phyloP scores from a whole-genome alignment of 768 basidiomycete species.

The Leccinellum albellum region DNA sequence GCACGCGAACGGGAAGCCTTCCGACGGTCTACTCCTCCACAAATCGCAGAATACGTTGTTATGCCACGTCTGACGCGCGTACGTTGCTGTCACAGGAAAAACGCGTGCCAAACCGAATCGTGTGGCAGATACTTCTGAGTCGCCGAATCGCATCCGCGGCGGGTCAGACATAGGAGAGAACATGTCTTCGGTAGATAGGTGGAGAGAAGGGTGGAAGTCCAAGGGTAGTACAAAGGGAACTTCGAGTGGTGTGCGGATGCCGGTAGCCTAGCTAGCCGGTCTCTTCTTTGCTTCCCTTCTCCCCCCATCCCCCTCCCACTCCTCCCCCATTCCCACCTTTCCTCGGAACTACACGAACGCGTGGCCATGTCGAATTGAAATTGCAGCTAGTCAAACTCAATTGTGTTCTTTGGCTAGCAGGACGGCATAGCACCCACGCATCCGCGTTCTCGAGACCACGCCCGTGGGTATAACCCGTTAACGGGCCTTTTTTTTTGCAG shows the following conservation, averaged over 20 bases:
- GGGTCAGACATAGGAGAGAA: slow-evolving; percentile 2
- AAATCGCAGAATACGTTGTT: neutral
- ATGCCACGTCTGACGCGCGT: neutral
- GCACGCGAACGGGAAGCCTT: neutral
- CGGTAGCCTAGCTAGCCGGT: neutral
- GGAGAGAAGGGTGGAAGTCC: neutral
- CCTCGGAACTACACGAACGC: neutral
- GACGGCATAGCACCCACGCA: slow-evolving; percentile 11
- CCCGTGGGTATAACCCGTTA: slow-evolving; percentile 1
- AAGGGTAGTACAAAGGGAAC: neutral
- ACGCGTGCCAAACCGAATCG: neutral
- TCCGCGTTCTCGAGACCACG: neutral
- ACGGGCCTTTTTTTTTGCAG: neutral
- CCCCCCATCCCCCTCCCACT: neutral
- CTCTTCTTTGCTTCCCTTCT: neutral
- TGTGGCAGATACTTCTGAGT: slow-evolving; percentile 6
- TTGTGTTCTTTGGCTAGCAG: neutral
- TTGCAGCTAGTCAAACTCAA: slow-evolving; percentile 19
- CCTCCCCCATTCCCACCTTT: neutral
- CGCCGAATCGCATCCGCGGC: neutral
- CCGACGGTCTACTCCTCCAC: neutral
- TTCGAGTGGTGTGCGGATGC: neutral
- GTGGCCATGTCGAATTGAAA: slow-evolving; percentile 13
- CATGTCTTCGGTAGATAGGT: neutral
- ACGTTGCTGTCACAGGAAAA: neutral